Evolutionary conservation across 805 yeast species (phyloP), one percentile per base, ranked within the genome.

Genomic region (Sugiyamaella marilandica): DNA sequence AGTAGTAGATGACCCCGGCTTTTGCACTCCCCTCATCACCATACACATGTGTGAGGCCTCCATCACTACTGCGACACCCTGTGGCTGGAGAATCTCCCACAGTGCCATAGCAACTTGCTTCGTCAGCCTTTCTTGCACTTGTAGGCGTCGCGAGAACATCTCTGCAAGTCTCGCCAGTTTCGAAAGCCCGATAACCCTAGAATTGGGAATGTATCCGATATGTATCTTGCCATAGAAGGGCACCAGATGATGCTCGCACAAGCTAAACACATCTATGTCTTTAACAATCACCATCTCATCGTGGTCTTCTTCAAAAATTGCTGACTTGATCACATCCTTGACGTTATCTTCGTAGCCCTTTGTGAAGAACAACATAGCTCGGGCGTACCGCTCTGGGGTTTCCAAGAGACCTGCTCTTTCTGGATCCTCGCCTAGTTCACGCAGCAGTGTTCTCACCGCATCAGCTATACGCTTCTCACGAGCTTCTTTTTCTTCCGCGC

Each of bases 21-120:
- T 94, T 70, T 94, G 97, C 26, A 94, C 88, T 52, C 99, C 99
- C 66, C 99, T 81, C 68, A 95, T 88, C 26, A 92, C 98, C 99
- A 94, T 94, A 70, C 99, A 94, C 99, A 94, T 94, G 68, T 94
- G 99, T 1, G 92, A 81, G 16, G 97, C 97, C 71, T 94, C 99
- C 64, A 94, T 90, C 26, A 94, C 98, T 39, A 94, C 99, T 0
- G 98, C 99, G 8, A 94, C 99, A 56, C 99, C 99, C 64, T 91
- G 80, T 14, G 99, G 99, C 64, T 86, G 84, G 63, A 94, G 76
- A 54, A 91, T 87, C 65, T 90, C 97, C 67, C 85, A 82, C 52
- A 94, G 72, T 0, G 98, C 97, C 86, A 90, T 87, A 32, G 99
- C 98, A 51, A 94, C 91, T 70, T 94, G 99, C 69, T 94, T 94